phyloP scores from a whole-genome alignment of 345 rosid species.

The Gossypium bickii region DNA sequence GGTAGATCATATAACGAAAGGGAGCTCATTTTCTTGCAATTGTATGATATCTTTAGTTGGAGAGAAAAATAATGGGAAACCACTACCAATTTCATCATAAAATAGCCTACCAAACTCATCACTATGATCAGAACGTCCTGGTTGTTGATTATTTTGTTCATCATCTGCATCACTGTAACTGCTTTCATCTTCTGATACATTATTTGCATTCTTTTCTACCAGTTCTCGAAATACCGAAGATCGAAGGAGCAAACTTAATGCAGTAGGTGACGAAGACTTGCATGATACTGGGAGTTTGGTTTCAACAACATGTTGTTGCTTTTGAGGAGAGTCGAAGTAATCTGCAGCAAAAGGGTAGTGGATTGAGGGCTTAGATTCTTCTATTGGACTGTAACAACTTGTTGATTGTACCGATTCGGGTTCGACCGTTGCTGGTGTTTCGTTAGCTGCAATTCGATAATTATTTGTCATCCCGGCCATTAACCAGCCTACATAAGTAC shows the following conservation, averaged over 20 bases:
- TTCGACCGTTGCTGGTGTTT: constrained; percentile 15
- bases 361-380: too few species aligned
- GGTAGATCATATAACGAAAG: too few species aligned
- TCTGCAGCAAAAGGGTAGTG: too few species aligned
- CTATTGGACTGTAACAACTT: too few species aligned
- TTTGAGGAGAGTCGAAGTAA: not conserved
- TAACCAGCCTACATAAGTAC: constrained; percentile 47
- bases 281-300: too few species aligned
- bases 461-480: constrained; percentile 10
- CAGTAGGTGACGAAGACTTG: constrained; percentile 40
- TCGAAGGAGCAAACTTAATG: constrained; percentile 49
- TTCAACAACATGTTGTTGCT: not conserved
- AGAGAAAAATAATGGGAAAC: constrained; percentile 29
- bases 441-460: constrained; percentile 15
- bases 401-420: not conserved
- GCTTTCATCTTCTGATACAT: constrained; percentile 25
- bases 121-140: constrained; percentile 20
- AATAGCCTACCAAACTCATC: constrained; percentile 41
- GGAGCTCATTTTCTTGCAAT: constrained; percentile 24
- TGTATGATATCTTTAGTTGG: constrained; percentile 24
- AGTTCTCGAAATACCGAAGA: constrained; percentile 51
- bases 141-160: not conserved
- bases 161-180: constrained; percentile 20
- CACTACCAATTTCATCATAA: constrained; percentile 20
- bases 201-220: constrained; percentile 43